A percentile compares a stretch with the other conserved stretches of the same genome.
phyloP scores from a whole-genome alignment of 768 basidiomycete species.

The Serpula lacrymans region DNA sequence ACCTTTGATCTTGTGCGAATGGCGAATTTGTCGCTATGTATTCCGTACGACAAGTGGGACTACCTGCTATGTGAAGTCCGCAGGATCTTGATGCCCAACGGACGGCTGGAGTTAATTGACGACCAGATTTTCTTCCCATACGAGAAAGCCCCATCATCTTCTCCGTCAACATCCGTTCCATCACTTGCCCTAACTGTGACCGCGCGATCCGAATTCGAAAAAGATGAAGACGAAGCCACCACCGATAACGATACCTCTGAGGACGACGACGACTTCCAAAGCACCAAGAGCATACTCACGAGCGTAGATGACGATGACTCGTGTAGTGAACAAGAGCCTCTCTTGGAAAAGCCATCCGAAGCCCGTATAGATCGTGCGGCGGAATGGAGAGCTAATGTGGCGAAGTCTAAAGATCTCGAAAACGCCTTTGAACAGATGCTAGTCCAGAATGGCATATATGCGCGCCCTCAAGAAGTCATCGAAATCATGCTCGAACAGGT shows the following conservation, averaged over 20 bases:
- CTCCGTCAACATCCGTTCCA: background rate
- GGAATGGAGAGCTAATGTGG: conserved; percentile 40
- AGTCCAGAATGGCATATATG: conserved; percentile 43
- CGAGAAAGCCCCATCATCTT: conserved; percentile 26
- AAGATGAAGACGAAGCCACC: conserved; percentile 19
- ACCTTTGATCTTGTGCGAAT: conserved; percentile 73
- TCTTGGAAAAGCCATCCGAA: conserved; percentile 11
- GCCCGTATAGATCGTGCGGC: conserved; percentile 20
- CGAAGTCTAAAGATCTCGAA: conserved; percentile 49
- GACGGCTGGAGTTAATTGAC: conserved; percentile 72
- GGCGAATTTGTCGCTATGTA: conserved; percentile 60
- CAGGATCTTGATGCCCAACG: conserved; percentile 58
- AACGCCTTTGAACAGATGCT: conserved; percentile 60
- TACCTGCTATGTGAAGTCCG: conserved; percentile 54
- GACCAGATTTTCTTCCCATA: conserved; percentile 68
- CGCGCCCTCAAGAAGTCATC: conserved; percentile 51
- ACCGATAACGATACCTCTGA: conserved; percentile 22
- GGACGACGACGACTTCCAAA: conserved; percentile 29
- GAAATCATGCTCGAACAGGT: conserved; percentile 38
- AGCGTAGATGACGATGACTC: conserved; percentile 10
- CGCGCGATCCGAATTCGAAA: conserved; percentile 11
- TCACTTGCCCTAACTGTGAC: conserved; percentile 15
- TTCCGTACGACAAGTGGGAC: conserved; percentile 62
- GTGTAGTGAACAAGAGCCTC: background rate
- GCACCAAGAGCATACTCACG: conserved; percentile 28